phyloP scores from a whole-genome alignment of 106 monocot species.

The Dendrobium officinale region DNA sequence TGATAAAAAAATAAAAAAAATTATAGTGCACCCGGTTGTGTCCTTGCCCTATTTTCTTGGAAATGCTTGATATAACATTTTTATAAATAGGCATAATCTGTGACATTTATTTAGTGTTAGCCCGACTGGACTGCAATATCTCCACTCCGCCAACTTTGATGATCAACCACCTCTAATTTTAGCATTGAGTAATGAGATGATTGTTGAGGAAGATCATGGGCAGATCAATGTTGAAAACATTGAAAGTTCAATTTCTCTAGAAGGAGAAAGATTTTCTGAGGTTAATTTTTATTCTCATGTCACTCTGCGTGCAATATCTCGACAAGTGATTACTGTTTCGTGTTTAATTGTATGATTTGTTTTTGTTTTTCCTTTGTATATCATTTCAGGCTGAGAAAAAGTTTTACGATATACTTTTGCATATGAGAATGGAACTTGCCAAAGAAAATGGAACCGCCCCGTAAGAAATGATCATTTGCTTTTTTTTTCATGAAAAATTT shows the following conservation, averaged over 20 bases:
- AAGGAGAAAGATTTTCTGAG: conserved; percentile 65
- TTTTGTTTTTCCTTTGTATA: background rate
- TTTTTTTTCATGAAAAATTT: background rate
- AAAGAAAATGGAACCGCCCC: conserved; percentile 81
- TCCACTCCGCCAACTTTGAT: conserved; percentile 27
- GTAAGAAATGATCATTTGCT: conserved; percentile 36
- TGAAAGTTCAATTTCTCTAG: conserved; percentile 37
- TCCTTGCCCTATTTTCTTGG: background rate
- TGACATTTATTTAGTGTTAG: conserved; percentile 47
- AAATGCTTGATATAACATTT: background rate
- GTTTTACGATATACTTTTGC: conserved; percentile 62
- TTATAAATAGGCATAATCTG: background rate
- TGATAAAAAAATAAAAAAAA: background rate
- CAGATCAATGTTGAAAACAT: conserved; percentile 37
- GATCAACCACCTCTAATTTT: conserved; percentile 55
- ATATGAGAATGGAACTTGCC: conserved; percentile 76
- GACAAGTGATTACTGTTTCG: background rate
- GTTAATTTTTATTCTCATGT: conserved; percentile 26
- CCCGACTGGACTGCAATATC: conserved; percentile 53
- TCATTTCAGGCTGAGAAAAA: conserved; percentile 57
- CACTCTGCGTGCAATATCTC: background rate
- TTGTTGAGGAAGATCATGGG: conserved; percentile 60
- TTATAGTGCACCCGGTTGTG: background rate
- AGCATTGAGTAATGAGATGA: conserved; percentile 75
- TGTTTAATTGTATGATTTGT: background rate